Conservation (phyloP, 768 basidiomycete genomes). For the Podaxis sp. region DNA sequence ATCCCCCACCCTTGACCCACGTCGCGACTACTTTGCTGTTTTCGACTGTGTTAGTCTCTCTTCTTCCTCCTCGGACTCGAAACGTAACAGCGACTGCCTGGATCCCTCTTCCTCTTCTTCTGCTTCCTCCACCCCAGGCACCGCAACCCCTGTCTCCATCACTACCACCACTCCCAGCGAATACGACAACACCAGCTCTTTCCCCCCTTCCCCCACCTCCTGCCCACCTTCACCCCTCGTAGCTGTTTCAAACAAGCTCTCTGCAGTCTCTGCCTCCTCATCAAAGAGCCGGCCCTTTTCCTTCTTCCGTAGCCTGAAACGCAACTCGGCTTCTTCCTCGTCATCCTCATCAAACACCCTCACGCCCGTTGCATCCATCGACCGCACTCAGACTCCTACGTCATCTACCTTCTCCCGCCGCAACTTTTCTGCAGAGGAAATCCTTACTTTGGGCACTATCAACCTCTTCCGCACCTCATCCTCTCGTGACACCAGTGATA, state of each 20-base stretch:
- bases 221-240: slow-evolving; percentile 5
- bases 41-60: slow-evolving; percentile 21
- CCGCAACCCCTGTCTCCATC: slow-evolving; percentile 21
- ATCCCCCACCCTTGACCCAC: slow-evolving; percentile 14
- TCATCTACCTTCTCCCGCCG: slow-evolving; percentile 21
- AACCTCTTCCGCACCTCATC: slow-evolving; percentile 37
- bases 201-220: slow-evolving; percentile 11
- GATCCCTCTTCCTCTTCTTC: slow-evolving; percentile 25
- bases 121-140: slow-evolving; percentile 15
- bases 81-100: slow-evolving; percentile 26
- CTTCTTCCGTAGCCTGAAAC: slow-evolving; percentile 29
- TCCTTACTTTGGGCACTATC: slow-evolving; percentile 37
- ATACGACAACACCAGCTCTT: slow-evolving; percentile 16
- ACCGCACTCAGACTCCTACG: slow-evolving; percentile 21
- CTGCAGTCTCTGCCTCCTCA: slow-evolving; percentile 18
- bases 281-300: slow-evolving; percentile 22
- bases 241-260: slow-evolving; percentile 9
- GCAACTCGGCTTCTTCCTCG: slow-evolving; percentile 27
- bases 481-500: slow-evolving; percentile 27
- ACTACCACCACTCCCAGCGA: slow-evolving; percentile 26
- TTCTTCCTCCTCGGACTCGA: slow-evolving; percentile 25
- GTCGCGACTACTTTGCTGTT: slow-evolving; percentile 3
- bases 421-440: slow-evolving; percentile 33
- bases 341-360: slow-evolving; percentile 32
- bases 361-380: slow-evolving; percentile 39